phyloP scores from a whole-genome alignment of 441 rosid species.

The Corymbia calophylla region DNA sequence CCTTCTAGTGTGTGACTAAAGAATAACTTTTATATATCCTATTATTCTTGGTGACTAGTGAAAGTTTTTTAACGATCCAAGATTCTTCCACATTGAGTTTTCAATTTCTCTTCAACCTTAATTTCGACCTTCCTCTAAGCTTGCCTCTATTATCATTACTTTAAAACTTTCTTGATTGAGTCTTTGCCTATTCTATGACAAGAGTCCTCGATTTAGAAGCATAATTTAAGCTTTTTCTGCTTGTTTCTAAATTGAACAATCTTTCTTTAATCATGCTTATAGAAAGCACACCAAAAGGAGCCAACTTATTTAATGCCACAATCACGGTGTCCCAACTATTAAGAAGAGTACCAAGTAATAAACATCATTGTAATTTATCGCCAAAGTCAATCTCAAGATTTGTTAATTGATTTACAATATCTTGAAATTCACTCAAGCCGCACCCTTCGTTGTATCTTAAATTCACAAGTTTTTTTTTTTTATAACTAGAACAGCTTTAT shows the following conservation, averaged over 20 bases:
- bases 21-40: no score
- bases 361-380: no score
- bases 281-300: no score
- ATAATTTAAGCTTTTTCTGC: no score
- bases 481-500: neutral
- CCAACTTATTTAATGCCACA: no score
- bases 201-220: neutral
- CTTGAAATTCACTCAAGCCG: no score
- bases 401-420: no score
- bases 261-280: no score
- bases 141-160: neutral
- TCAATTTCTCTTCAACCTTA: accelerated
- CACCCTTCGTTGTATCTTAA: neutral
- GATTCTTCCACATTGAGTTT: neutral
- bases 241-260: neutral
- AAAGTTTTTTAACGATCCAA: no score
- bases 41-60: neutral
- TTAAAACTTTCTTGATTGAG: neutral
- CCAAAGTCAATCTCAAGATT: no score
- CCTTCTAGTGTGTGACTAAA: neutral
- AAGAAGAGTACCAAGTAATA: no score
- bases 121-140: neutral
- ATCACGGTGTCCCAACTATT: no score
- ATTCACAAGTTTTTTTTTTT: neutral
- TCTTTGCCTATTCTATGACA: neutral